Percentiles rank a stretch among this genome's conserved stretches.
phyloP scores from a whole-genome alignment of 192 early-diverging fungal species.

The Phycomyces blakesleeanus region DNA sequence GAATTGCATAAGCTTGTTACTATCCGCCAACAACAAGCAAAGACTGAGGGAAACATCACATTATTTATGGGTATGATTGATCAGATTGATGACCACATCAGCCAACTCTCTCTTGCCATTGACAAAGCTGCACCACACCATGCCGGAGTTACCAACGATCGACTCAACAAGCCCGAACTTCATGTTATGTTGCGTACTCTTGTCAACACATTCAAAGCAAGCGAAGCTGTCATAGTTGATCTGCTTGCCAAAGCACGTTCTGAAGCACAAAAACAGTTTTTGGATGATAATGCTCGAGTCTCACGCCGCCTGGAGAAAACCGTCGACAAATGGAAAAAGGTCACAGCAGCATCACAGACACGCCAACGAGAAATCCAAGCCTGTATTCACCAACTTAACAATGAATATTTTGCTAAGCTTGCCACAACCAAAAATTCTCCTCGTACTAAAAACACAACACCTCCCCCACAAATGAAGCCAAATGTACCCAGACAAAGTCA shows the following conservation, averaged over 20 bases:
- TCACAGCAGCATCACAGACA: constrained; percentile 32
- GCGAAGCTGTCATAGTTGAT: constrained; percentile 10
- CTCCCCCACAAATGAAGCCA: not conserved
- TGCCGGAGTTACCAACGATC: constrained; percentile 15
- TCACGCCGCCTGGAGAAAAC: constrained; percentile 39
- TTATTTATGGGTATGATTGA: constrained; percentile 31
- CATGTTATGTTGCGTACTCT: constrained; percentile 25
- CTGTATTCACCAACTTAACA: constrained; percentile 31
- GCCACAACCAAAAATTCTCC: constrained; percentile 19
- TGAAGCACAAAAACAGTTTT: constrained; percentile 27
- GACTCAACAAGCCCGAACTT: constrained; percentile 32
- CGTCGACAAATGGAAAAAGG: constrained; percentile 42
- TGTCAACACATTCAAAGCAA: constrained; percentile 7
- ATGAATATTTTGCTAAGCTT: constrained; percentile 33
- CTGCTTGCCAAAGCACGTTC: constrained; percentile 4
- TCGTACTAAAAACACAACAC: not conserved
- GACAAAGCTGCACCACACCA: constrained; percentile 29
- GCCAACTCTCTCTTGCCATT: constrained; percentile 21
- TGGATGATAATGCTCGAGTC: constrained; percentile 31
- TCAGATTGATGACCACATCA: constrained; percentile 32
- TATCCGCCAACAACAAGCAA: constrained; percentile 16
- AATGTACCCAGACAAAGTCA: not conserved
- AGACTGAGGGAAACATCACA: constrained; percentile 25
- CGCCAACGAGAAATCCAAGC: constrained; percentile 42
- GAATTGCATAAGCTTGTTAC: constrained; percentile 26